These are phyloP conservation scores for Herpotrichia juniperi DNA, from an alignment of 2,329 filamentous ascomycete species.

Conservation along the genomic window DNA sequence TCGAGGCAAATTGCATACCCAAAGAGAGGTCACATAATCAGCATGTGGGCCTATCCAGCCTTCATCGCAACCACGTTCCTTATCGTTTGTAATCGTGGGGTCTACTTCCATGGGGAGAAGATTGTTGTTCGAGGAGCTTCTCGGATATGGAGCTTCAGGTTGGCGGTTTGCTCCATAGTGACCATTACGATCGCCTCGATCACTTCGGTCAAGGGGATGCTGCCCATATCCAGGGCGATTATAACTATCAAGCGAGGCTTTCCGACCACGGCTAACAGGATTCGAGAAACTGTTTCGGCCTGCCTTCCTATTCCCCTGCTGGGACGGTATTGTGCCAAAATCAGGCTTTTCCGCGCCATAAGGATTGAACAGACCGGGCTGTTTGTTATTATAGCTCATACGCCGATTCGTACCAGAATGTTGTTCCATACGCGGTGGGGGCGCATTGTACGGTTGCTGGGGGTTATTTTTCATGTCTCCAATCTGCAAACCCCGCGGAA, in stretches of 20 bases:
- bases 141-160: conserved; percentile 8
- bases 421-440: conserved; percentile 14
- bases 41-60: conserved; percentile 40
- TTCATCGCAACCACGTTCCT: conserved; percentile 26
- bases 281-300: conserved; percentile 17
- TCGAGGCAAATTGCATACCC: conserved; percentile 30
- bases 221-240: conserved; percentile 16
- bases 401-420: conserved; percentile 14
- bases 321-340: conserved; percentile 23
- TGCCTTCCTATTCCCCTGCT: conserved; percentile 18
- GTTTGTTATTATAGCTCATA: conserved; percentile 12
- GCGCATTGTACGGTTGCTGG: conserved; percentile 16
- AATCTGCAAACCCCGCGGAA: conserved; percentile 20
- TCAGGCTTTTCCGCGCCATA: conserved; percentile 28
- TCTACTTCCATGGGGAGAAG: conserved; percentile 18
- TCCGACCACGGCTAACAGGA: conserved; percentile 22
- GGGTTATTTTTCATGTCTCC: conserved; percentile 36
- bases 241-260: conserved; percentile 21
- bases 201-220: conserved; percentile 15
- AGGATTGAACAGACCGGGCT: conserved; percentile 30
- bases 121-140: background rate
- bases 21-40: conserved; percentile 31
- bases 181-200: conserved; percentile 9
- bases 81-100: conserved; percentile 22
- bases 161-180: conserved; percentile 7